Evolutionary conservation across 371 early-diverging fungal genomes (phyloP).

Genomic region (Thermomucor indicae-seudaticae): DNA sequence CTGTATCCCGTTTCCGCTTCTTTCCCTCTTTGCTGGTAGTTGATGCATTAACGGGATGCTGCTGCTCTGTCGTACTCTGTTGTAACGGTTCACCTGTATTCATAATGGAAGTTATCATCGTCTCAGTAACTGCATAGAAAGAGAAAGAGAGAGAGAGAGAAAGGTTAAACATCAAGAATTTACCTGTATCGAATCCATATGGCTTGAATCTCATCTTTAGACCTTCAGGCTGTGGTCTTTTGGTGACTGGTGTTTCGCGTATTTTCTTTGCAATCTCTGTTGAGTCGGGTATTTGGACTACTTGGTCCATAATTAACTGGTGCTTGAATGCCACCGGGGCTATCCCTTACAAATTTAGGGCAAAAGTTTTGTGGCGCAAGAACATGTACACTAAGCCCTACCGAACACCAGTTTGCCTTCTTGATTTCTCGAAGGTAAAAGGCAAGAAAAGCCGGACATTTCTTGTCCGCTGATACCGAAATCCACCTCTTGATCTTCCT

Average conservation of each 20-base stretch:
- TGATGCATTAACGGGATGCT: no score
- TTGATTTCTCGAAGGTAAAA: constrained; percentile 34
- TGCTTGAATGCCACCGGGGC: constrained; percentile 33
- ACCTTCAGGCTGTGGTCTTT: constrained; percentile 43
- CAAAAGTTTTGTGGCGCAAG: neutral
- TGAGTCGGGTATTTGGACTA: constrained; percentile 39
- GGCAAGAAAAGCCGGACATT: constrained; percentile 38
- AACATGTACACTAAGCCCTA: constrained; percentile 8
- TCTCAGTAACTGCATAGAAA: no score
- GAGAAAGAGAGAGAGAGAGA: no score
- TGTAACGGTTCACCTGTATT: no score
- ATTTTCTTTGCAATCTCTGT: constrained; percentile 32
- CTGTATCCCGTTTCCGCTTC: no score
- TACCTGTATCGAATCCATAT: constrained; percentile 29
- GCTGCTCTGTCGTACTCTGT: no score
- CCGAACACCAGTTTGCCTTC: constrained; percentile 30
- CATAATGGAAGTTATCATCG: no score
- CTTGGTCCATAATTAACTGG: constrained; percentile 35
- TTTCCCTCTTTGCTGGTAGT: no score
- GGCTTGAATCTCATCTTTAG: constrained; percentile 44
- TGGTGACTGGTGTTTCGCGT: constrained; percentile 26
- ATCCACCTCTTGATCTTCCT: constrained; percentile 17
- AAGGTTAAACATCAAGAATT: no score
- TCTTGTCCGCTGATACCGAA: constrained; percentile 46
- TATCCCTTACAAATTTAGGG: constrained; percentile 5